Base-by-base conservation (phyloP, 306 rosid genomes). In the Dryas drummondii region DNA sequence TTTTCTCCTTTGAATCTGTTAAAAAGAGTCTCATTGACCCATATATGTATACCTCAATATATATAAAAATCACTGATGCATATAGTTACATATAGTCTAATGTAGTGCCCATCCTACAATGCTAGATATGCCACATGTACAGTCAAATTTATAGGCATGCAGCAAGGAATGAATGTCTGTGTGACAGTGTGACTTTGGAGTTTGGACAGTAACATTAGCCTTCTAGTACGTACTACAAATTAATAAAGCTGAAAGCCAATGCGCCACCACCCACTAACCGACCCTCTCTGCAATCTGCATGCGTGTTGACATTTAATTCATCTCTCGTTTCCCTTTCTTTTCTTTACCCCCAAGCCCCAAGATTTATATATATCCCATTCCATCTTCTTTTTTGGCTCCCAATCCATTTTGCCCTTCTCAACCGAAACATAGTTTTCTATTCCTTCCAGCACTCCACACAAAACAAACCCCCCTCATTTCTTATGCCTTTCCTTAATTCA, bases 221-320 rank as follows among this genome's bases (percentile, higher is more conserved):
- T 54, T 19, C 22, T 12, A 55, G 15, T 2, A 44, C 51, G 1
- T 41, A 9, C 4, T 2, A 51, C 62, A 15, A 70, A 71, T 19
- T 37, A 27, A 47, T 41, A 57, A 13, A 45, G 48, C 16, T 27
- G 65, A 4, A 70, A 26, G 72, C 82, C 81, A 58, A 71, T 56
- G 65, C 74, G 73, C 84, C 79, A 74, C 72, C 78, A 51, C 73
- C 93, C 83, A 88, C 93, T 82, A 74, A 73, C 92, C 86, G 82
- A 72, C 89, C 73, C 68, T 82, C 60, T 41, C 9, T 52, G 86
- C 96, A 90, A 56, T 41, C 9, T 52, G 86, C 96, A 90, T 86
- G 91, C 92, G 90, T 84, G 88, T 90, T 80, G 93, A 92, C 82
- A 77, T 84, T 82, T 73, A 7, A n/a, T 71, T 72, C 27, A 10